phyloP scores from a whole-genome alignment of 371 early-diverging fungal genomes.

The Rhizomucor miehei region DNA sequence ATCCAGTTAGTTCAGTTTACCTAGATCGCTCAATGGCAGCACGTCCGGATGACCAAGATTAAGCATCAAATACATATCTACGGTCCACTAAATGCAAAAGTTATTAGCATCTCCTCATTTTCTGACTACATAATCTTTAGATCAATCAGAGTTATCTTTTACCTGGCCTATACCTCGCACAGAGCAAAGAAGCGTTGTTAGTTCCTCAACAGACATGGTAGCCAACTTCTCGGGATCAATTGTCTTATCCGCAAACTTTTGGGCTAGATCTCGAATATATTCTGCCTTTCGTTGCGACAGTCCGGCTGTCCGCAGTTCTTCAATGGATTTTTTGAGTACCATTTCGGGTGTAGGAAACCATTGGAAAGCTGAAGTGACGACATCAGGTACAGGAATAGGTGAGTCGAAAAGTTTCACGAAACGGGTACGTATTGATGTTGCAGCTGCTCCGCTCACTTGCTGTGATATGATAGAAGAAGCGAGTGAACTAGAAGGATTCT shows the following conservation, averaged over 20 bases:
- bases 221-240: constrained; percentile 34
- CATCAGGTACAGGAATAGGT: constrained; percentile 13
- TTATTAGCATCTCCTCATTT: background rate
- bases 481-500: constrained; percentile 17
- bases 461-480: constrained; percentile 50
- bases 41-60: constrained; percentile 54
- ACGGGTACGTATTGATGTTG: constrained; percentile 32
- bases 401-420: constrained; percentile 41
- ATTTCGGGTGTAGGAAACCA: constrained; percentile 47
- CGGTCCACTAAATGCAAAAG: constrained; percentile 45
- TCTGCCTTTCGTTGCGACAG: constrained; percentile 43
- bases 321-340: constrained; percentile 21
- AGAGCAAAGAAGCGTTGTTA: constrained; percentile 36
- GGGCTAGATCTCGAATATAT: constrained; percentile 48
- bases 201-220: constrained; percentile 40
- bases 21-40: constrained; percentile 56
- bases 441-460: constrained; percentile 53
- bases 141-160: no score
- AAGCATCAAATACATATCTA: constrained; percentile 59
- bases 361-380: constrained; percentile 3
- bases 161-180: constrained; percentile 60
- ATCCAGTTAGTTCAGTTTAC: constrained; percentile 2
- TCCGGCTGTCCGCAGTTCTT: constrained; percentile 40
- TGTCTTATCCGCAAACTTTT: constrained; percentile 38
- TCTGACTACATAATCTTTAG: background rate